phyloP scores from a whole-genome alignment of 2,329 filamentous ascomycete species.

The Penicillium janthinellum region DNA sequence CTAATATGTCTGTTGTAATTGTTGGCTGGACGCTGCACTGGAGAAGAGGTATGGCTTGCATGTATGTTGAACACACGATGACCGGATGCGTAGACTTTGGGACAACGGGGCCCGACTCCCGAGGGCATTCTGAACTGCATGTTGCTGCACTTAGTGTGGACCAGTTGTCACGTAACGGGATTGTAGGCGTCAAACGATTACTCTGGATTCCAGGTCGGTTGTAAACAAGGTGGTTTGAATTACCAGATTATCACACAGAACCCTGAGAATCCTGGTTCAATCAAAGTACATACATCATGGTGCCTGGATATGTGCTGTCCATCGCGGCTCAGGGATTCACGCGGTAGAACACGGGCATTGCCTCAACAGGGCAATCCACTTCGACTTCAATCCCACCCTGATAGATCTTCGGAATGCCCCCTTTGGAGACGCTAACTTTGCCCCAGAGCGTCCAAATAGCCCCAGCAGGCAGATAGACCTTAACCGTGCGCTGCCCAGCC shows the following conservation, averaged over 20 bases:
- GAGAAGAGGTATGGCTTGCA: neutral
- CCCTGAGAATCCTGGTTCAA: neutral
- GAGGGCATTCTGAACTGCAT: constrained; percentile 2
- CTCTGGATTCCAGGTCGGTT: constrained; percentile 2
- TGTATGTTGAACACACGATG: constrained; percentile 4
- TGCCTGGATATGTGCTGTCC: neutral
- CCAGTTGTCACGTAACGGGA: constrained; percentile 11
- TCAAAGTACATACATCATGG: neutral
- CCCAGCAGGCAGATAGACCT: constrained; percentile 57
- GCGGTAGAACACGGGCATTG: constrained; percentile 52
- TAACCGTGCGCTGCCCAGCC: constrained; percentile 48
- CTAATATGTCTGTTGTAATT: neutral
- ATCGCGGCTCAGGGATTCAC: neutral
- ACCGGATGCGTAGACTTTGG: constrained; percentile 6
- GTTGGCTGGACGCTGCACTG: neutral
- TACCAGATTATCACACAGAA: neutral
- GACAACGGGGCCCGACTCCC: neutral
- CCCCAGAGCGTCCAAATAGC: constrained; percentile 49
- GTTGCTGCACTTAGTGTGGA: neutral
- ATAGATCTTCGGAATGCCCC: constrained; percentile 19
- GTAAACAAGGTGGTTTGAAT: neutral
- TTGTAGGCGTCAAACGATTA: constrained; percentile 9
- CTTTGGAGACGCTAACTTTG: constrained; percentile 23
- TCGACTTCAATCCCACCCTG: constrained; percentile 46
- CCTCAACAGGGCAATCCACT: constrained; percentile 48